Evolutionary conservation across 1,284 basidiomycete species (phyloP).

Genomic region (Ustilago trichophora): DNA sequence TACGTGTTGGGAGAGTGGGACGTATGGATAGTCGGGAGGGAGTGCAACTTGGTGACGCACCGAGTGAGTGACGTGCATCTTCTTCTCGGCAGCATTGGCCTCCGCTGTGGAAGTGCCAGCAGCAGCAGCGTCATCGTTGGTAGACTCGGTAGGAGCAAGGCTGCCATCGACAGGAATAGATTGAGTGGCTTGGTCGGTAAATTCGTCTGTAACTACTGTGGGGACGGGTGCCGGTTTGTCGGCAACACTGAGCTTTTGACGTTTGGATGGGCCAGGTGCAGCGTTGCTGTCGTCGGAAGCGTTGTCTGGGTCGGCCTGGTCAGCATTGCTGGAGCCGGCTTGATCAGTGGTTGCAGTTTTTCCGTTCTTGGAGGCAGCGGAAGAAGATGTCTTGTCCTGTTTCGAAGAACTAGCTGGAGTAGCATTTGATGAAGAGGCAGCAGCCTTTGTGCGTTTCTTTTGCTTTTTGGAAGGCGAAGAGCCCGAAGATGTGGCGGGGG

Average conservation of each 20-base stretch:
- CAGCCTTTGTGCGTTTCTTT: conserved; percentile 37
- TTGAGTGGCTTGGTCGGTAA: conserved; percentile 47
- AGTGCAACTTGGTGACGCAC: conserved; percentile 95
- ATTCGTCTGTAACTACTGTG: conserved; percentile 56
- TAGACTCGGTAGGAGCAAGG: conserved; percentile 20
- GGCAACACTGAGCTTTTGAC: conserved; percentile 23
- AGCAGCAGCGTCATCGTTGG: too few species aligned
- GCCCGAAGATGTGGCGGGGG: conserved; percentile 22
- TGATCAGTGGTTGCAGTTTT: too few species aligned
- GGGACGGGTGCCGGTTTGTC: conserved; percentile 35
- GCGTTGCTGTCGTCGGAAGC: conserved; percentile 19
- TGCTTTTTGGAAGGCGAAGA: conserved; percentile 43
- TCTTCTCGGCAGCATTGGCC: conserved; percentile 31
- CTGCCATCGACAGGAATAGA: conserved; percentile 28
- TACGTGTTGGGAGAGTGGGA: conserved; percentile 90
- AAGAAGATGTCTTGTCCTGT: too few species aligned
- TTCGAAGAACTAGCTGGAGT: conserved; percentile 4
- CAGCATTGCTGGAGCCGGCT: not conserved
- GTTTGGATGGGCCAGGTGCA: conserved; percentile 37
- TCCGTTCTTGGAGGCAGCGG: too few species aligned
- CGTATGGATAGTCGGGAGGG: conserved; percentile 88
- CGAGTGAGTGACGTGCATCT: conserved; percentile 60
- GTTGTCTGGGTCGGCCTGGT: not conserved
- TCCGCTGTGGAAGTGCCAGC: conserved; percentile 26
- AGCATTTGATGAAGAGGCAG: conserved; percentile 7